Evolutionary conservation across 345 rosid species (phyloP), one percentile per base, ranked within the genome.

Genomic region (Erodium maritimum): DNA sequence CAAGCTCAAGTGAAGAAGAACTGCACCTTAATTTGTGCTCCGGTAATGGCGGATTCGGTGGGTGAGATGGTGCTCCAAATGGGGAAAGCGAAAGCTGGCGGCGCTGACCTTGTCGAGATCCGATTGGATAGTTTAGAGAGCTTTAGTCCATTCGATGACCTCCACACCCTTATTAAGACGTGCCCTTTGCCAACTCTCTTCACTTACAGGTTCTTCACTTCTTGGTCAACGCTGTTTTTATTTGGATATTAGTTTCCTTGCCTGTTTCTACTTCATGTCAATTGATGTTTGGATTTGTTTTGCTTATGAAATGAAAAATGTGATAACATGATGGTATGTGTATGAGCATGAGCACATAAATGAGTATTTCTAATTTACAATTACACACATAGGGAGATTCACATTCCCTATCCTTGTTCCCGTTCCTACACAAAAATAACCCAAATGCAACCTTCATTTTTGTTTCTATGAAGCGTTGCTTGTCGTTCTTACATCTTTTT

Each of bases 51-150:
- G 45, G 95, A 79, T 24, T 79, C 95, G 0, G 54, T 80, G 3
- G 78, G 80, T 21, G 65, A 74, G 73, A 86, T 84, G 93, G 62
- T 80, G 55, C 34, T 20, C 63, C 69, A 72, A 51, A 62, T 78
- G 24, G 62, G 29, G 50, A 81, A 75, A 71, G 95, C 95, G 6
- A 81, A 82, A 54, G 75, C 73, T 54, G 56, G 68, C 58, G 87
- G 93, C 29, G 98, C 90, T 46, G 98, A 91, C 59, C 72, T 88
- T 57, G 98, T 88, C 22, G 96, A 88, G 69, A 79, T 91, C 63
- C 76, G 98, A 64, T 72, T 91, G 76, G 95, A 88, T 69, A 48
- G 79, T 64, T 77, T 88, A 8, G 82, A 75, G 52, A 64, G 24
- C 18, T 80, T 86, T 61, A 63, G 58, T 65, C 85, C 93, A 50